phyloP scores from a whole-genome alignment of 2,329 filamentous ascomycete species.

The Exophiala lecanii-corni region DNA sequence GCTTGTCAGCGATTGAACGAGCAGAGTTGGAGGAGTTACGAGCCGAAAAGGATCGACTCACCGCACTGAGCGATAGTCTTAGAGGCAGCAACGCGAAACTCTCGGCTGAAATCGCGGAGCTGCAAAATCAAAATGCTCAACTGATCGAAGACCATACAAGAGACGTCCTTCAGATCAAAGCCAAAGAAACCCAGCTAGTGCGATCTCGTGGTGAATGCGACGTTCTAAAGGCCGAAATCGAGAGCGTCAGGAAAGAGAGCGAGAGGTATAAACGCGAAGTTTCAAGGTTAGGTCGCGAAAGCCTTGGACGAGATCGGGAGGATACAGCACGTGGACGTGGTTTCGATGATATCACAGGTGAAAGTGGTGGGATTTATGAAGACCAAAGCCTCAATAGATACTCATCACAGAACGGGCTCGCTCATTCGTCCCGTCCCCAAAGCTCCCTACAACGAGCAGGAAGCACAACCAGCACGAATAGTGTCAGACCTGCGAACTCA shows the following conservation, averaged over 20 bases:
- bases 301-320: constrained; percentile 28
- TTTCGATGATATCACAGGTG: constrained; percentile 48
- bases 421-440: constrained; percentile 16
- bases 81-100: constrained; percentile 77
- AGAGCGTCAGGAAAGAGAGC: constrained; percentile 79
- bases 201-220: constrained; percentile 86
- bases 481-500: constrained; percentile 8
- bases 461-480: constrained; percentile 21
- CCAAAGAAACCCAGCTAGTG: constrained; percentile 95
- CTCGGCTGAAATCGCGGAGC: constrained; percentile 80
- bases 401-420: constrained; percentile 27
- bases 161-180: constrained; percentile 93
- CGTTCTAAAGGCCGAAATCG: constrained; percentile 78
- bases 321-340: constrained; percentile 21
- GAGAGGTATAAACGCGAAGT: constrained; percentile 89
- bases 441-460: constrained; percentile 24
- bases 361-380: constrained; percentile 43
- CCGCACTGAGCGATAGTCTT: constrained; percentile 71
- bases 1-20: constrained; percentile 72
- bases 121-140: constrained; percentile 94
- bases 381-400: constrained; percentile 28
- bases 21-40: constrained; percentile 91
- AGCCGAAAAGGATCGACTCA: constrained; percentile 72
- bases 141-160: constrained; percentile 96
- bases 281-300: constrained; percentile 48